Percentiles rank a stretch among this genome's conserved stretches.
phyloP scores from a whole-genome alignment of 192 early-diverging fungal species.

The Coemansia umbellata region DNA sequence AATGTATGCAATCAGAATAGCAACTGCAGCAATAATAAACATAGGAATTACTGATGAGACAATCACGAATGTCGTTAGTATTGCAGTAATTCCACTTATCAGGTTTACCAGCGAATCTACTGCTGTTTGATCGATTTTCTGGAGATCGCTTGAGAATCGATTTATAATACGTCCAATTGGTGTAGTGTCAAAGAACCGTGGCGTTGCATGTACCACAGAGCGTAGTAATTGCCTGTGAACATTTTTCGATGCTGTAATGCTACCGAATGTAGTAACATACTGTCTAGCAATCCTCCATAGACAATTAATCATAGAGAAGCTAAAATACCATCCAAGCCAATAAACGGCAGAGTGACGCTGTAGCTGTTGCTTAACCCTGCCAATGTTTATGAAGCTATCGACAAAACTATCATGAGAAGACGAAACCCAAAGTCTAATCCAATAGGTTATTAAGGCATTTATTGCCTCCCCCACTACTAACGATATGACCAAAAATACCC shows the following conservation, averaged over 20 bases:
- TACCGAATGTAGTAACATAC: conserved; percentile 15
- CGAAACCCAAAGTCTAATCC: conserved; percentile 58
- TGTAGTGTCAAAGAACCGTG: conserved; percentile 79
- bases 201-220: conserved; percentile 58
- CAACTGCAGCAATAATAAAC: conserved; percentile 63
- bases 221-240: conserved; percentile 56
- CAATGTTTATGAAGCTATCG: too few species aligned
- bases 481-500: conserved; percentile 50
- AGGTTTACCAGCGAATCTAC: conserved; percentile 54
- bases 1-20: conserved; percentile 57
- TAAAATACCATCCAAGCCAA: conserved; percentile 53
- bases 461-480: conserved; percentile 43
- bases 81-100: conserved; percentile 41
- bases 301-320: conserved; percentile 11
- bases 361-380: too few species aligned
- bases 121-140: conserved; percentile 65
- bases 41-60: conserved; percentile 56
- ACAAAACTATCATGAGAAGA: too few species aligned
- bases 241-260: not conserved
- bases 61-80: conserved; percentile 55
- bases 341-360: conserved; percentile 51
- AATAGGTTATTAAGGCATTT: conserved; percentile 54
- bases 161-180: conserved; percentile 80
- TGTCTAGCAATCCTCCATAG: conserved; percentile 7
- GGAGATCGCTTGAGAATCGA: conserved; percentile 77